These are phyloP conservation scores for Hanseniaspora meyeri DNA, from an alignment of 805 yeast species.

Conservation along the genomic window DNA sequence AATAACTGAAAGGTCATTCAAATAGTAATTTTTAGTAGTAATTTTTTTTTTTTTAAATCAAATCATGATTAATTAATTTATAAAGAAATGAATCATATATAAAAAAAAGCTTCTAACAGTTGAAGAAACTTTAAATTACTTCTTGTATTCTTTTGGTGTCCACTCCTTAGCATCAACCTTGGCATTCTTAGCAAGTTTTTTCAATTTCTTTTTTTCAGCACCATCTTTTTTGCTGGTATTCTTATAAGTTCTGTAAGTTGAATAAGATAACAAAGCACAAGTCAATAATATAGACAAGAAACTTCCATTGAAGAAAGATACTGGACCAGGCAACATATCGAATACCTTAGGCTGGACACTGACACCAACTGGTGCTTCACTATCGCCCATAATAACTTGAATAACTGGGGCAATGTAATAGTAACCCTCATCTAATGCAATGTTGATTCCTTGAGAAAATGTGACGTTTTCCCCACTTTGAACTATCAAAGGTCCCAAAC, in stretches of 20 bases:
- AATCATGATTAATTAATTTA: too few relatives aligned
- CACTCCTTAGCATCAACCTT: conserved; percentile 21
- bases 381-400: conserved; percentile 31
- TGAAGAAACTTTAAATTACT: not conserved
- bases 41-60: too few relatives aligned
- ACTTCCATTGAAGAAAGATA: conserved; percentile 64
- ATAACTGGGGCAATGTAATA: conserved; percentile 51
- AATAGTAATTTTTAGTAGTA: too few relatives aligned
- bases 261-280: conserved; percentile 38
- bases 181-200: conserved; percentile 16
- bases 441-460: conserved; percentile 48
- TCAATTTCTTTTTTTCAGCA: conserved; percentile 27
- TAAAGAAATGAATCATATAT: not conserved
- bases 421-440: conserved; percentile 45
- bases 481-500: conserved; percentile 48
- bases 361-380: conserved; percentile 36
- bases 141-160: conserved; percentile 17
- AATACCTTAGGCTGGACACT: conserved; percentile 46
- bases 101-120: not conserved
- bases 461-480: conserved; percentile 36
- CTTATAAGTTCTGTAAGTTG: conserved; percentile 33
- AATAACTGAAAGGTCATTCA: too few relatives aligned
- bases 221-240: not conserved
- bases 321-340: conserved; percentile 46
- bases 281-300: conserved; percentile 50